A percentile compares a stretch with the other conserved stretches of the same genome.
Evolutionary conservation across 2,329 filamentous ascomycete genomes (phyloP).

Genomic region (Knufia petricola): DNA sequence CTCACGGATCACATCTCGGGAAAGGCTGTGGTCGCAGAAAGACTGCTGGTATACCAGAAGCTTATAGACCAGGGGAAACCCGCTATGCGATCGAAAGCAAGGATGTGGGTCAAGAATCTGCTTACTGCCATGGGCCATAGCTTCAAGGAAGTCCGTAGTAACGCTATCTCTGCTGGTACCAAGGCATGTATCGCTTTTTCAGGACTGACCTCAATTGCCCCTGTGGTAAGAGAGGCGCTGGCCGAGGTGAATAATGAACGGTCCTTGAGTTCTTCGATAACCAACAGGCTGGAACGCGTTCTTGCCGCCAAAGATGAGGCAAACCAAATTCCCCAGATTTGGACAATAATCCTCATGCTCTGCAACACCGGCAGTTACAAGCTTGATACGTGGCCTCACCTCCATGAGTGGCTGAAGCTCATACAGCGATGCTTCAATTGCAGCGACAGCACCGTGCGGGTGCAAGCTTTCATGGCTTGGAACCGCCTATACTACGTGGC

Average conservation of each 20-base stretch:
- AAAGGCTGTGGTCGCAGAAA: constrained; percentile 68
- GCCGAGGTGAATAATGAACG: constrained; percentile 44
- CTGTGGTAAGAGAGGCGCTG: constrained; percentile 48
- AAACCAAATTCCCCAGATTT: constrained; percentile 70
- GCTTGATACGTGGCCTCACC: constrained; percentile 59
- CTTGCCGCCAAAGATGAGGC: constrained; percentile 50
- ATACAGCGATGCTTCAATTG: constrained; percentile 80
- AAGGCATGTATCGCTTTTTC: constrained; percentile 62
- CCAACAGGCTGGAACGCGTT: constrained; percentile 58
- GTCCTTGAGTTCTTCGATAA: constrained; percentile 61
- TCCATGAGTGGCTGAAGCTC: constrained; percentile 64
- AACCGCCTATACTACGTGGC: constrained; percentile 70
- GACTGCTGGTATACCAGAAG: constrained; percentile 68
- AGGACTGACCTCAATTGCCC: constrained; percentile 57
- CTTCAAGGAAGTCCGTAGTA: constrained; percentile 63
- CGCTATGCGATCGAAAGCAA: constrained; percentile 59
- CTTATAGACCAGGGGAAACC: constrained; percentile 62
- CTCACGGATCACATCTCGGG: constrained; percentile 67
- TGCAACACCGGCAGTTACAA: constrained; percentile 53
- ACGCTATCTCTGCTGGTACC: constrained; percentile 64
- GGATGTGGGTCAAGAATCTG: constrained; percentile 73
- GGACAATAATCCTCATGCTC: constrained; percentile 73
- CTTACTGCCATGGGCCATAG: constrained; percentile 73
- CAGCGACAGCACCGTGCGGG: constrained; percentile 58
- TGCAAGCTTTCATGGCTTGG: constrained; percentile 77